Evolutionary conservation across 108 stramenopile species (phyloP), one percentile per base, ranked within the genome.

Genomic region (Mayamaea pseudoterrestris): DNA sequence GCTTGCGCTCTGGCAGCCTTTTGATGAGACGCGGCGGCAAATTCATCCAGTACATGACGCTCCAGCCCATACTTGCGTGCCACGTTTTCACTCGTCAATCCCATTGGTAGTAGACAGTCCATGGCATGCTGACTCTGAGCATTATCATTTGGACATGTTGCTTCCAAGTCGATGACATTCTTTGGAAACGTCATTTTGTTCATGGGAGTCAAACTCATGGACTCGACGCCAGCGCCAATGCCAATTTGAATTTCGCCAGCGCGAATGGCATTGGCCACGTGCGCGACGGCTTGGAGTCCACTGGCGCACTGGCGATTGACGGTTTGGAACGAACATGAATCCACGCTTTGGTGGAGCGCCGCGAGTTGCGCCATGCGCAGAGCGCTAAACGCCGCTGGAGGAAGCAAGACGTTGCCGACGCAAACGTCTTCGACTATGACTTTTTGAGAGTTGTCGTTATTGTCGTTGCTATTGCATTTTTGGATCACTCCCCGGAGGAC

Each of bases 101-200:
- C 97, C 97, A 98, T 98, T 44, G 97, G 94, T 25, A 86, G 73
- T n/a, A 90, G 53, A 39, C 89, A 90, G 60, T 87, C 93, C 77
- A 88, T 83, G 9, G 80, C 87, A 1, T 68, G 55, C 24, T 44
- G 32, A 12, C 52, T 59, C 29, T 53, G 29, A 37, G 69, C 41
- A 61, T 76, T 76, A n/a, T n/a, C n/a, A n/a, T n/a, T n/a, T n/a
- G n/a, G n/a, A n/a, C n/a, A n/a, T n/a, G n/a, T n/a, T 1, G 35
- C 35, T 27, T 77, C 69, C 87, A 81, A 86, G 50, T 88, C 72
- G n/a, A 83, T 77, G 40, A 80, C 68, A 14, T 78, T 75, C 7
- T 84, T 68, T 49, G 50, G 58, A 11, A 72, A 66, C 11, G 49
- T 57, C 14, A 55, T 35, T 3, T 66, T 64, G 24, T 76, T 61